Base-by-base conservation (phyloP, 352 stramenopile genomes). In the Phytophthora idaei region DNA sequence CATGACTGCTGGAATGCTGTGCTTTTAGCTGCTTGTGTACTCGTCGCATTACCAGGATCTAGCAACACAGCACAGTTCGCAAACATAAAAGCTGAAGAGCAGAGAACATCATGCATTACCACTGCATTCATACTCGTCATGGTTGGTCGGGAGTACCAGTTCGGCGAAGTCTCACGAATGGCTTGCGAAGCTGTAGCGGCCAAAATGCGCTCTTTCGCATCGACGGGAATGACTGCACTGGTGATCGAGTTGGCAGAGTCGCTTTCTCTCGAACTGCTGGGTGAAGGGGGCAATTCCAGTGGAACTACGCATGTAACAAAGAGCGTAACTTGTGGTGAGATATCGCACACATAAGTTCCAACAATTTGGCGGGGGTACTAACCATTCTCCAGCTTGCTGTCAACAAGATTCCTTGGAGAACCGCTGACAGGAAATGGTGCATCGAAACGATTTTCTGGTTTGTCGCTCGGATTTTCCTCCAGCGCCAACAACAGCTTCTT, bases 181-280 rank as follows among this genome's bases (percentile, higher is more conserved):
- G 64, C 56, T 36, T 78, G 71, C 4, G 52, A 73, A 54, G 42
- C 42, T 27, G 49, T 17, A 52, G 52, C 54, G 34, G 62, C 63
- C 66, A 72, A 62, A 46, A 78, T 78, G 41, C 62, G 71, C 21
- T 78, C 66, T 67, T 67, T 78, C 8, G 66, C 66, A 53, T 78
- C 59, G n/a, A 59, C 56, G 8, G 71, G 71, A 59, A 75, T 36
- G 14, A 73, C 6, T 39, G 27, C 21, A 9, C 54, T n/a, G 31
- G 58, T 41, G 34, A 52, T 61, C 21, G 57, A 71, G 21, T 48
- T 61, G 41, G 49, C 44, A 17, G 14, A 32, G 31, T 70, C 60
- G 34, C 67, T 74, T 53, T 17, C 48, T 48, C 41, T 45, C 6
- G 61, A 65, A 39, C 61, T 73, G 41, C 27, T 61, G 14, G 47